phyloP scores from a whole-genome alignment of 257 asterid genomes.

The Galeopsis tetrahit region DNA sequence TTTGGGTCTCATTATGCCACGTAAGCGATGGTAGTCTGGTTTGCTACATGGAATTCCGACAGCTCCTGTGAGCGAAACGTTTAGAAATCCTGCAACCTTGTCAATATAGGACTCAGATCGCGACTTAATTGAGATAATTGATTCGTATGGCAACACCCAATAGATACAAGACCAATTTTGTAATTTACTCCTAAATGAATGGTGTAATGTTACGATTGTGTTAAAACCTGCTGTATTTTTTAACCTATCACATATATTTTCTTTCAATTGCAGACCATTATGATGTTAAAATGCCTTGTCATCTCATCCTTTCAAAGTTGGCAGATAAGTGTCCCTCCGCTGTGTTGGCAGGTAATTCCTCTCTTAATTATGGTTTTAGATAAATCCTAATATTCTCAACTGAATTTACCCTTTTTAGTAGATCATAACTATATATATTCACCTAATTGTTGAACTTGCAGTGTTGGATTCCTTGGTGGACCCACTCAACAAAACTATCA shows the following conservation, averaged over 20 bases:
- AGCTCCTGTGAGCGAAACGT: no score
- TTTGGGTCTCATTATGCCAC: no score
- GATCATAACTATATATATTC: slow-evolving; percentile 19
- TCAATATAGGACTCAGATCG: no score
- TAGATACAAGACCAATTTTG: no score
- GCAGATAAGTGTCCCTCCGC: slow-evolving; percentile 98
- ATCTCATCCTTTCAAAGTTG: slow-evolving; percentile 95
- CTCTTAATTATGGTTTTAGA: slow-evolving; percentile 9
- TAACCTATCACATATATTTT: slow-evolving; percentile 16
- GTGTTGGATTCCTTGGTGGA: slow-evolving; percentile 96
- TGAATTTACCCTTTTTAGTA: neutral
- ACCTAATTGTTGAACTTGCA: slow-evolving; percentile 40
- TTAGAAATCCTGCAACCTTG: no score
- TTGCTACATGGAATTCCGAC: no score
- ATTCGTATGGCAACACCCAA: no score
- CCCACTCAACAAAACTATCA: slow-evolving; percentile 89
- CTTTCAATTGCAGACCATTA: slow-evolving; percentile 74
- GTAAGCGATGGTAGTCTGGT: no score
- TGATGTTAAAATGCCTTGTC: slow-evolving; percentile 99
- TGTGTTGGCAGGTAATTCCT: slow-evolving; percentile 79
- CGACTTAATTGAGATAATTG: no score
- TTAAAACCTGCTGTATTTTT: slow-evolving; percentile 18
- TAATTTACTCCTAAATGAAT: no score
- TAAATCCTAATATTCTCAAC: neutral
- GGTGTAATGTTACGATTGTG: slow-evolving; percentile 2